phyloP scores from a whole-genome alignment of 139 green algal genomes.

The Coelastrella sp. region DNA sequence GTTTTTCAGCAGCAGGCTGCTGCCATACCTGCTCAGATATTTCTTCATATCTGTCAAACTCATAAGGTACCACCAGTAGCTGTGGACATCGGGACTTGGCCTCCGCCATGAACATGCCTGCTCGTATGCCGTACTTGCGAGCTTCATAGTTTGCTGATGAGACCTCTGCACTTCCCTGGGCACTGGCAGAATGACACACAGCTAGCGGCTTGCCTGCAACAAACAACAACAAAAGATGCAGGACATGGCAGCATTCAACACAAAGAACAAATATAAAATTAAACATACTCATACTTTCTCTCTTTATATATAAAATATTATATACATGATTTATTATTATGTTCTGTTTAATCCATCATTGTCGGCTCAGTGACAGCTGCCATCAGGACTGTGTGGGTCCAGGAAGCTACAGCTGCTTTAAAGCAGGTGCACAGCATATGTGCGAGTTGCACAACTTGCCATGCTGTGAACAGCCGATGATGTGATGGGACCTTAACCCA shows the following conservation, averaged over 20 bases:
- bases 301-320: no score
- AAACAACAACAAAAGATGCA: not conserved
- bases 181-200: conserved; percentile 88
- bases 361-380: no score
- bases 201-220: conserved; percentile 68
- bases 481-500: not conserved
- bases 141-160: conserved; percentile 94
- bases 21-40: conserved; percentile 63
- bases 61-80: conserved; percentile 94
- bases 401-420: no score
- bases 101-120: conserved; percentile 89
- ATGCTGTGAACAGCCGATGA: no score
- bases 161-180: conserved; percentile 85
- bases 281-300: no score
- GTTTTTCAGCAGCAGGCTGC: not conserved
- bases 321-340: no score
- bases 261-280: no score
- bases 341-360: no score
- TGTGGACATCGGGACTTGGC: conserved; percentile 91
- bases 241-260: not conserved
- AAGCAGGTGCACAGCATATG: no score
- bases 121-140: conserved; percentile 62
- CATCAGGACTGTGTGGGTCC: no score
- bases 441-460: no score
- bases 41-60: conserved; percentile 93